A percentile compares a stretch with the other conserved stretches of the same genome.
Conservation (phyloP, 306 rosid species). For the Luffa aegyptiaca region DNA sequence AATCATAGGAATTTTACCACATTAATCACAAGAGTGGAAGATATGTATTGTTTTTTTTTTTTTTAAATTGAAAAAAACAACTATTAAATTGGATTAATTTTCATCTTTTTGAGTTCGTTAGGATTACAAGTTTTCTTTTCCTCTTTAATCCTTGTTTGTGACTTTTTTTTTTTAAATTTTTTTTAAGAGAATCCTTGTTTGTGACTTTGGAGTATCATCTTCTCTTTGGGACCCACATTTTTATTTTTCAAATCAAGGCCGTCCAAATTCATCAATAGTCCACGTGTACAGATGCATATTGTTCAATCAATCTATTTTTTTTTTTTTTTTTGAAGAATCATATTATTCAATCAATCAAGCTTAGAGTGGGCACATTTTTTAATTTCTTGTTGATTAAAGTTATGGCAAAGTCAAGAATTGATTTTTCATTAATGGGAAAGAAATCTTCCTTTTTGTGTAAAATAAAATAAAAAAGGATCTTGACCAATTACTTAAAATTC, state of each 20-base stretch:
- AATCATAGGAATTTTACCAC: too few relatives aligned
- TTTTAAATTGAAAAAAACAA: too few relatives aligned
- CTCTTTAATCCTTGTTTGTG: not conserved
- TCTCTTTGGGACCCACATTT: not conserved
- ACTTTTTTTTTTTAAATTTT: not conserved
- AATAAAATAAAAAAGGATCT: not conserved
- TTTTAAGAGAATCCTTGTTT: not conserved
- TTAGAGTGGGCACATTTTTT: not conserved
- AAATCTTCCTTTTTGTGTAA: not conserved
- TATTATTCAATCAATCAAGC: not conserved
- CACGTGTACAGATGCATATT: not conserved
- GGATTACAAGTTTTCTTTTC: not conserved
- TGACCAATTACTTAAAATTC: not conserved
- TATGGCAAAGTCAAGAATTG: not conserved
- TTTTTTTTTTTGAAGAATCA: too few relatives aligned
- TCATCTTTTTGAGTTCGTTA: not conserved
- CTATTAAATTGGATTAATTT: not conserved
- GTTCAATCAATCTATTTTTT: not conserved
- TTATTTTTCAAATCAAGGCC: not conserved
- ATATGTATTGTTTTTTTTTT: too few relatives aligned
- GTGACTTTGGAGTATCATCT: not conserved
- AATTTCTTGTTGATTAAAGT: not conserved
- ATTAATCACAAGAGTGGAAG: too few relatives aligned
- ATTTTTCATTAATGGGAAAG: not conserved
- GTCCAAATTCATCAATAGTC: not conserved